Conservation (phyloP, 768 basidiomycete species). For the Lactarius deliciosus region DNA sequence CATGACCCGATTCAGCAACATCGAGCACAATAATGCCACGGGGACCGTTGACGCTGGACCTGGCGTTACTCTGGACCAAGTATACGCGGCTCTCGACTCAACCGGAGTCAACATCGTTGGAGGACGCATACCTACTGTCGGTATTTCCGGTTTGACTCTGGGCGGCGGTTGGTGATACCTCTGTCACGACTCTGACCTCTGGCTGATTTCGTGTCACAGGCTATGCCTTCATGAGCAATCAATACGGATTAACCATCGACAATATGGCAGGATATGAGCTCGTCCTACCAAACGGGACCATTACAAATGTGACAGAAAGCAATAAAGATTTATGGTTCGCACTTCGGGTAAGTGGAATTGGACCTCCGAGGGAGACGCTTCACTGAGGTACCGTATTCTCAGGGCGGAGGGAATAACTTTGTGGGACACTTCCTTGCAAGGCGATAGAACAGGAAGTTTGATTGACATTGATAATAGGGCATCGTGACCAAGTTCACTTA, state of each 20-base stretch:
- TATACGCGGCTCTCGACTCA: slow-evolving; percentile 26
- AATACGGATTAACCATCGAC: slow-evolving; percentile 27
- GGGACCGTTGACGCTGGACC: slow-evolving; percentile 29
- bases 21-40: slow-evolving; percentile 1
- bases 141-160: slow-evolving; percentile 29
- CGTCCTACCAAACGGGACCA: slow-evolving; percentile 36
- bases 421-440: neutral
- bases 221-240: too few species aligned
- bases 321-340: neutral
- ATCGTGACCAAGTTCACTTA: slow-evolving; percentile 10
- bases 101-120: slow-evolving; percentile 30
- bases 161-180: neutral
- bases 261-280: slow-evolving; percentile 35
- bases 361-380: too few species aligned
- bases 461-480: neutral
- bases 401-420: slow-evolving; percentile 27
- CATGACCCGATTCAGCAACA: slow-evolving; percentile 30
- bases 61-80: slow-evolving; percentile 34
- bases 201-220: too few species aligned
- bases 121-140: slow-evolving; percentile 30
- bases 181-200: neutral
- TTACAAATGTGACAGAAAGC: slow-evolving; percentile 1
- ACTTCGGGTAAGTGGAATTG: slow-evolving; percentile 15
- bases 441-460: too few species aligned
- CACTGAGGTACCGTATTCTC: neutral